Evolutionary conservation across 176 grass and related monocot species (phyloP), one percentile per base, ranked within the genome.

Genomic region (Puya raimondii): DNA sequence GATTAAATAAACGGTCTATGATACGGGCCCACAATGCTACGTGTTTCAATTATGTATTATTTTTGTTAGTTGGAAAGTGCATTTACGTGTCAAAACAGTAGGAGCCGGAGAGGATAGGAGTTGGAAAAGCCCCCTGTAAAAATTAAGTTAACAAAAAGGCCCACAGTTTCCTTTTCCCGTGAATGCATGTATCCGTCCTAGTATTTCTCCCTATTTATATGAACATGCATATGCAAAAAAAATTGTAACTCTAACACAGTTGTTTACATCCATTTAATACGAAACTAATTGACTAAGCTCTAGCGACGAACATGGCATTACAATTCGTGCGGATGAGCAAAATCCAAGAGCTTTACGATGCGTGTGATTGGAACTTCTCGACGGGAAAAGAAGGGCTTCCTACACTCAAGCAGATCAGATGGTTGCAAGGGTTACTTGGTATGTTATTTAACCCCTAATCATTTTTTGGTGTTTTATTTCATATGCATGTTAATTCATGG

Each of bases 271-370:
- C 56, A 16, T 61, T 22, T 61, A 8, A 21, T 61, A 12, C 1
- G 10, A 2, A 61, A 18, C 13, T 18, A 22, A 22, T 42, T 1
- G 6, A 42, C 4, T 0, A 6, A 61, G 6, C 54, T 29, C 22
- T 75, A 75, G 23, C 66, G 51, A 6, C 33, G 2, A 26, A 26
- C 25, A 79, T 88, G 75, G 67, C 80, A 14, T n/a, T 72, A 49
- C n/a, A 25, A 54, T 58, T 49, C 5, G 70, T 72, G 80, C 68
- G 29, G 79, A 64, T 72, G 51, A 96, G 79, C 84, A 91, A 86
- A 76, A 74, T 91, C 71, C 91, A 96, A 74, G 71, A 81, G 57
- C 74, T 96, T 29, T 88, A 91, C 80, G 84, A 96, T 72, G 87
- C 91, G 15, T 83, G 87, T 67, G 76, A 80, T 74, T 1, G 63